These are phyloP conservation scores for Amoeboaphelidium occidentale DNA, from an alignment of 371 early-diverging fungal species.

Conservation along the genomic window DNA sequence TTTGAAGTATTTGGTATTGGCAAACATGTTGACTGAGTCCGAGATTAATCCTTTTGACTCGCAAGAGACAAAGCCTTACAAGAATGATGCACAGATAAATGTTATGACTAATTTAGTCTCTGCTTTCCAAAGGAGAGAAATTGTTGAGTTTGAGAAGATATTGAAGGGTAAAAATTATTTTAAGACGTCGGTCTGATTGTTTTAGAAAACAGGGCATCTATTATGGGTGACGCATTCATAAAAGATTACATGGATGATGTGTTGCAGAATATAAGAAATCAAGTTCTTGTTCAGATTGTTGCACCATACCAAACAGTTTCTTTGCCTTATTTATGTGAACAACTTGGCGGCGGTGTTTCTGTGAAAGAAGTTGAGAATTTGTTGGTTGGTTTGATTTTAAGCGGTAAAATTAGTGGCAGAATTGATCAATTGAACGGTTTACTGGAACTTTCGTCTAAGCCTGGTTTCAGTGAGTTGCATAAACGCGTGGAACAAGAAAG, in stretches of 20 bases:
- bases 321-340: conserved; percentile 42
- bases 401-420: conserved; percentile 46
- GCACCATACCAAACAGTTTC: conserved; percentile 62
- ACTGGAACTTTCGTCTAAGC: conserved; percentile 5
- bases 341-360: conserved; percentile 2
- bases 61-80: conserved; percentile 75
- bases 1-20: conserved; percentile 76
- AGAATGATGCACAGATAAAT: not conserved
- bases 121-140: conserved; percentile 69
- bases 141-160: conserved; percentile 59
- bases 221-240: conserved; percentile 75
- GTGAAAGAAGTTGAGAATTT: conserved; percentile 53
- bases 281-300: conserved; percentile 53
- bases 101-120: conserved; percentile 74
- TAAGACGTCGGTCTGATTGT: not conserved
- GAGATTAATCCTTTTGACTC: conserved; percentile 86
- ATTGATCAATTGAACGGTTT: conserved; percentile 53
- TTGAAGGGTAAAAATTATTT: conserved; percentile 17
- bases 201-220: conserved; percentile 34
- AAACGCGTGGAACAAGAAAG: no score
- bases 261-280: conserved; percentile 59
- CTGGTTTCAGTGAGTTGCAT: no score
- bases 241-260: conserved; percentile 67
- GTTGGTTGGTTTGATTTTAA: conserved; percentile 56
- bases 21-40: conserved; percentile 80